Evolutionary conservation across 208 protist genomes (phyloP).

Genomic region (Trypanosoma rangeli): DNA sequence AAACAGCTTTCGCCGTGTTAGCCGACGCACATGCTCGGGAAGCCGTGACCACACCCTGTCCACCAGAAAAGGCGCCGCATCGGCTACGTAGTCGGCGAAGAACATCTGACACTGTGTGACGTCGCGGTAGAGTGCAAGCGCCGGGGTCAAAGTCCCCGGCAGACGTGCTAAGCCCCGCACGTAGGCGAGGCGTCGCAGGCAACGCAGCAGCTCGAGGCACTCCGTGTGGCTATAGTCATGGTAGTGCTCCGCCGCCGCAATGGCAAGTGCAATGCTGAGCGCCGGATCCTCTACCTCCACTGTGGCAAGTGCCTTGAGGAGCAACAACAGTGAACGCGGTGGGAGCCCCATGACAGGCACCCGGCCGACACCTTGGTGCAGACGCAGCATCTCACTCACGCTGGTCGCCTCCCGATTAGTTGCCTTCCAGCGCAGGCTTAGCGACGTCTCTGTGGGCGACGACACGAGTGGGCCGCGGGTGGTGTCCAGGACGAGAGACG

Average conservation of each 20-base stretch:
- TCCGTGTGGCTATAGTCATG: slow-evolving; percentile 51
- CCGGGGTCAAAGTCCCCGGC: neutral
- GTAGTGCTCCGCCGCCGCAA: slow-evolving; percentile 79
- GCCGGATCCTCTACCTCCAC: slow-evolving; percentile 75
- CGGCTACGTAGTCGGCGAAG: slow-evolving; percentile 52
- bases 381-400: slow-evolving; percentile 51
- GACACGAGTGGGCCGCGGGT: slow-evolving; percentile 73
- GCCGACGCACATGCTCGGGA: slow-evolving; percentile 65
- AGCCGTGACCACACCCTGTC: slow-evolving; percentile 76
- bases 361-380: slow-evolving; percentile 41
- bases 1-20: slow-evolving; percentile 52
- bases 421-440: slow-evolving; percentile 78
- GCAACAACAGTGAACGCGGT: slow-evolving; percentile 50
- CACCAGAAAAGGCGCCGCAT: slow-evolving; percentile 66
- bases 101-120: slow-evolving; percentile 34
- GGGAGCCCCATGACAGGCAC: slow-evolving; percentile 59
- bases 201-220: slow-evolving; percentile 81
- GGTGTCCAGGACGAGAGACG: slow-evolving; percentile 66
- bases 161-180: slow-evolving; percentile 55
- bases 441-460: slow-evolving; percentile 34
- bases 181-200: slow-evolving; percentile 70
- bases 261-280: slow-evolving; percentile 65
- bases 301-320: slow-evolving; percentile 68
- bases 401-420: slow-evolving; percentile 56
- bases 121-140: slow-evolving; percentile 50